Conservation (phyloP, 2,329 filamentous ascomycete genomes). For the Hortaea sp. region DNA sequence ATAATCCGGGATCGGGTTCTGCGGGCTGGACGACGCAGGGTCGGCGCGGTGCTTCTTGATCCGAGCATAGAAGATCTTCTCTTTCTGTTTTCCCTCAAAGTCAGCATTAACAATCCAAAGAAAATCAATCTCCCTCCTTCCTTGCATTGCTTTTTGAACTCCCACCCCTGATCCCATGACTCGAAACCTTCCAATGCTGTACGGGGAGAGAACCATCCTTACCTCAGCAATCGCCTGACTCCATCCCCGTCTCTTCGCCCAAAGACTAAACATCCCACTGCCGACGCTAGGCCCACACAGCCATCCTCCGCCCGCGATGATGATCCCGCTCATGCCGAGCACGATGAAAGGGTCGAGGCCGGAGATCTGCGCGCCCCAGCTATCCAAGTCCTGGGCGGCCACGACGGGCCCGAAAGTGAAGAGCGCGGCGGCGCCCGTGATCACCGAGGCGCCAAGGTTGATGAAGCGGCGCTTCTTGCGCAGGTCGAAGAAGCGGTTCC, state of each 20-base stretch:
- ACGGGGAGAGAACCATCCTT: slow-evolving; percentile 18
- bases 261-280: slow-evolving; percentile 64
- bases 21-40: slow-evolving; percentile 74
- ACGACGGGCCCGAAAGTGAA: slow-evolving; percentile 55
- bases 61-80: slow-evolving; percentile 83
- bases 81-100: slow-evolving; percentile 50
- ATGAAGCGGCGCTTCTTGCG: slow-evolving; percentile 76
- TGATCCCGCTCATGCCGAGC: slow-evolving; percentile 68
- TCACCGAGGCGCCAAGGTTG: slow-evolving; percentile 67
- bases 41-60: slow-evolving; percentile 91
- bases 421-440: slow-evolving; percentile 54
- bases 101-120: slow-evolving; percentile 1
- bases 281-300: slow-evolving; percentile 75
- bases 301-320: slow-evolving; percentile 76
- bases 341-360: slow-evolving; percentile 83
- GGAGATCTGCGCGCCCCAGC: slow-evolving; percentile 53
- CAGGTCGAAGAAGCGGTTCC: slow-evolving; percentile 88
- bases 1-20: slow-evolving; percentile 93
- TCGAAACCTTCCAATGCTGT: no score
- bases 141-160: background rate
- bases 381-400: slow-evolving; percentile 61
- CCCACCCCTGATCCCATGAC: no score
- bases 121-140: background rate
- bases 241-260: slow-evolving; percentile 51
- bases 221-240: slow-evolving; percentile 62